phyloP scores from a whole-genome alignment of 192 early-diverging fungal species.

The Coemansia sp. region DNA sequence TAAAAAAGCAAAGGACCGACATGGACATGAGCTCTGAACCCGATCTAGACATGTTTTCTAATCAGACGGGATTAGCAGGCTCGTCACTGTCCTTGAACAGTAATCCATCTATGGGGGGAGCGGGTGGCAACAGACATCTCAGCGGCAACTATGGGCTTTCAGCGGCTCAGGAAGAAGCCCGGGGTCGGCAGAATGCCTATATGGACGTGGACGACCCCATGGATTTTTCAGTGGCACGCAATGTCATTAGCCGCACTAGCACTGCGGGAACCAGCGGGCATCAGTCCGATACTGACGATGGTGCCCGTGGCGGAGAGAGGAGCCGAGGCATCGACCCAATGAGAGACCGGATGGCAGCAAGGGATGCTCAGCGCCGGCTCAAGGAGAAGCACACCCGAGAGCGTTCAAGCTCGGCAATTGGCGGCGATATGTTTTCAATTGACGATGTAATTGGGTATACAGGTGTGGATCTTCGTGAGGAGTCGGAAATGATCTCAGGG shows the following conservation, averaged over 20 bases:
- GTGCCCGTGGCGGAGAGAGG: background rate
- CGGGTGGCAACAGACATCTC: background rate
- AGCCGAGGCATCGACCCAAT: background rate
- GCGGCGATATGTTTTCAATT: conserved; percentile 36
- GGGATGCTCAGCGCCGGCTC: conserved; percentile 18
- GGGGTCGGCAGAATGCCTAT: conserved; percentile 9
- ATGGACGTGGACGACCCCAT: conserved; percentile 8
- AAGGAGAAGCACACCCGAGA: conserved; percentile 38
- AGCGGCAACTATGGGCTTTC: conserved; percentile 11
- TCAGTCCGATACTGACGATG: conserved; percentile 20
- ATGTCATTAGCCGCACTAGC: conserved; percentile 22
- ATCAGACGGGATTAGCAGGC: conserved; percentile 13
- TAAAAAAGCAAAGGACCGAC: conserved; percentile 19
- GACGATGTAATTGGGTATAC: conserved; percentile 80
- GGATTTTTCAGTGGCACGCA: conserved; percentile 11
- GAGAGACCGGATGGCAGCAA: conserved; percentile 9
- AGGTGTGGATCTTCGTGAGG: conserved; percentile 71
- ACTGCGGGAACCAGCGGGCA: conserved; percentile 20
- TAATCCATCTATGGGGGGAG: conserved; percentile 7
- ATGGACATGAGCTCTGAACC: conserved; percentile 13
- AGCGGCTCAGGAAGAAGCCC: background rate
- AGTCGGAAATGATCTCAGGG: conserved; percentile 56
- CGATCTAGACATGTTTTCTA: conserved; percentile 14
- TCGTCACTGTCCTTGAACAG: conserved; percentile 17
- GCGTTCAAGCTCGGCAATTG: conserved; percentile 12